phyloP scores from a whole-genome alignment of 2,329 filamentous ascomycete genomes.

The Aspergillus sp. region DNA sequence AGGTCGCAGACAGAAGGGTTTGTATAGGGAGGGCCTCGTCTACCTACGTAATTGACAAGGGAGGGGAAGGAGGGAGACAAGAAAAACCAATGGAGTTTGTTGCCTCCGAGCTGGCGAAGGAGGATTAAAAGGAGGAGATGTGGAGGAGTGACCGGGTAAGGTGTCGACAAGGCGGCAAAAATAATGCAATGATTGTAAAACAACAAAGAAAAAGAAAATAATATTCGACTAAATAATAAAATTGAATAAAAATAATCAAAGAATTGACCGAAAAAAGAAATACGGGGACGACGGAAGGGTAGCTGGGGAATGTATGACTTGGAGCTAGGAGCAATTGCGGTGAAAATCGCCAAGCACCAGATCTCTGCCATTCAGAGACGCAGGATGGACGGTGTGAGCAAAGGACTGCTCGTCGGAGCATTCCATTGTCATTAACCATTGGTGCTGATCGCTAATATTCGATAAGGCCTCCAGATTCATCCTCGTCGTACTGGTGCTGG shows the following conservation, averaged over 20 bases:
- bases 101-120: background rate
- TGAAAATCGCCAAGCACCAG: constrained; percentile 1
- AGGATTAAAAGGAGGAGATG: background rate
- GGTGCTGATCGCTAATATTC: no score
- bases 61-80: constrained; percentile 1
- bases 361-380: constrained; percentile 1
- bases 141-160: background rate
- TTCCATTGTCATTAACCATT: no score
- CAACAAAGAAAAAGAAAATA: background rate
- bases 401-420: background rate
- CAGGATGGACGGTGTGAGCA: constrained; percentile 2
- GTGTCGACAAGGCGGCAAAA: constrained; percentile 9
- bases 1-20: background rate
- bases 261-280: background rate
- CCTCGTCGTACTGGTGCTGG: no score
- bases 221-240: background rate
- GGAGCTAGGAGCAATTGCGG: constrained; percentile 9
- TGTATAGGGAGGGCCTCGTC: background rate
- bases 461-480: no score
- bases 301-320: constrained; percentile 6
- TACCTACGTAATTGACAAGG: background rate
- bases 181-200: background rate
- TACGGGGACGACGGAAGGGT: background rate
- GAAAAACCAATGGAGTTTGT: background rate
- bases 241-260: constrained; percentile 1